phyloP scores from a whole-genome alignment of 2,329 filamentous ascomycete genomes.

The Penicillium sp. region DNA sequence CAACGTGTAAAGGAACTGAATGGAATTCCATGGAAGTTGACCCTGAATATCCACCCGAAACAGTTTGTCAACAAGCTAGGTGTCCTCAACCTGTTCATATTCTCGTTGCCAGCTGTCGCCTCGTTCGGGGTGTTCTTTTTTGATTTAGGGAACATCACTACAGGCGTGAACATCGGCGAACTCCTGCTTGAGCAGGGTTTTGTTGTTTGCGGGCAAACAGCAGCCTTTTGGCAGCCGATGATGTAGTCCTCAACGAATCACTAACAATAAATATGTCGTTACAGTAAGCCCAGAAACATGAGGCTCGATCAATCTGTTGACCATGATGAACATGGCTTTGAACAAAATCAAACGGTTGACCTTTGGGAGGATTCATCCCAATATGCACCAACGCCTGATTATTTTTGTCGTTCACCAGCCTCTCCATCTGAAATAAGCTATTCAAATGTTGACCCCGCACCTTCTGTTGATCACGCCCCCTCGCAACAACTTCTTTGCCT shows the following conservation, averaged over 20 bases:
- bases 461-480: slow-evolving; percentile 6
- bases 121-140: not conserved
- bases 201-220: slow-evolving; percentile 13
- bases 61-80: no score
- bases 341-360: slow-evolving; percentile 8
- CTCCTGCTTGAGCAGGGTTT: not conserved
- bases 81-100: not conserved
- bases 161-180: not conserved
- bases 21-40: no score
- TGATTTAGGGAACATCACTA: not conserved
- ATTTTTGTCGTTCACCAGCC: slow-evolving; percentile 8
- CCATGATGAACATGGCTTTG: slow-evolving; percentile 10
- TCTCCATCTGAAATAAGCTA: slow-evolving; percentile 7
- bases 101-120: not conserved
- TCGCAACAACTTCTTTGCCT: slow-evolving; percentile 8
- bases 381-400: slow-evolving; percentile 7
- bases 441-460: slow-evolving; percentile 4
- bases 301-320: not conserved
- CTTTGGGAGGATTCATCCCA: slow-evolving; percentile 4
- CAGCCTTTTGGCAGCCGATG: slow-evolving; percentile 4
- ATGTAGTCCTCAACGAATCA: slow-evolving; percentile 13
- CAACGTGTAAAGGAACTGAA: not conserved
- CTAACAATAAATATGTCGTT: slow-evolving; percentile 13
- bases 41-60: no score
- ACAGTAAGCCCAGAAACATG: slow-evolving; percentile 11